Percentiles rank a stretch among this genome's conserved stretches.
Conservation (phyloP, 257 asterid genomes). For the Przewalskia tangutica region DNA sequence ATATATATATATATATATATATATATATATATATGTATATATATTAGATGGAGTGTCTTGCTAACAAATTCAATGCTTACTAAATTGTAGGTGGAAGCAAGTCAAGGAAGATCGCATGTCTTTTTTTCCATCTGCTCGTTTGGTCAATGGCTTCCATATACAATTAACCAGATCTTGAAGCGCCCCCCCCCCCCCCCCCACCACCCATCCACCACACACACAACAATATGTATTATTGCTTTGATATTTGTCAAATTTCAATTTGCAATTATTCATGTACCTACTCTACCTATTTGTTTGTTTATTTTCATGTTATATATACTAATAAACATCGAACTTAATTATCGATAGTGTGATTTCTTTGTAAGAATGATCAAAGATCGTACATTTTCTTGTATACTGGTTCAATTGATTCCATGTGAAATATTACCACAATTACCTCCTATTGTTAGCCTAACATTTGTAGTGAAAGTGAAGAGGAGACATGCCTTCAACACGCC, state of each 20-base stretch:
- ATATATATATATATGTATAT: too few species aligned
- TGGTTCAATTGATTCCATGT: neutral
- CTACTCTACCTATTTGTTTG: neutral
- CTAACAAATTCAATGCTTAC: neutral
- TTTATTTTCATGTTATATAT: neutral
- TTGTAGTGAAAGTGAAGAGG: neutral
- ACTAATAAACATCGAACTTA: neutral
- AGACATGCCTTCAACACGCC: neutral
- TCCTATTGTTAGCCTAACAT: neutral
- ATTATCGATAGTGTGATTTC: neutral
- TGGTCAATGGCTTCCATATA: slow-evolving; percentile 79
- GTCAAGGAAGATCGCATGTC: slow-evolving; percentile 74
- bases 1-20: too few species aligned
- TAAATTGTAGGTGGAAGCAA: slow-evolving; percentile 62
- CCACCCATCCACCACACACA: too few species aligned
- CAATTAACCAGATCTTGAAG: slow-evolving; percentile 28
- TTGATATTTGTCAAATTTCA: neutral
- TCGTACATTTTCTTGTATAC: neutral
- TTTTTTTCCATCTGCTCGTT: slow-evolving; percentile 84
- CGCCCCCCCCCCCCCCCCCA: too few species aligned
- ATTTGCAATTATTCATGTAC: neutral
- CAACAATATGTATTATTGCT: neutral
- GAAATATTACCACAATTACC: neutral
- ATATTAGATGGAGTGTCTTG: neutral
- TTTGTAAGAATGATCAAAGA: neutral